These are phyloP conservation scores for Helminthosporium solani DNA, from an alignment of 2,329 filamentous ascomycete species.

Conservation along the genomic window DNA sequence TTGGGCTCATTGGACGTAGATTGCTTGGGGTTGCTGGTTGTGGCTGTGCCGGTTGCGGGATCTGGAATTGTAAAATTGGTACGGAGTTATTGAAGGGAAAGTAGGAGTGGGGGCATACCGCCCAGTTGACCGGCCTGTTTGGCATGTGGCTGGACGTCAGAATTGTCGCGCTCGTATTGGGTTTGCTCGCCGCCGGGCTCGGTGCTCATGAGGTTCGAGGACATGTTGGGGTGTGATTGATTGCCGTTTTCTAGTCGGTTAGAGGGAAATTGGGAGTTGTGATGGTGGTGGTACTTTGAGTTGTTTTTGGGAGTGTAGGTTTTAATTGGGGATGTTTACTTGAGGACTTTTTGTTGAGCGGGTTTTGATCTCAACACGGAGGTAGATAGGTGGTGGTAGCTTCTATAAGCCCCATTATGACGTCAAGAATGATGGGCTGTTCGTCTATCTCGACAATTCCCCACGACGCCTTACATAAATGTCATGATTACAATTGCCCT, in stretches of 20 bases:
- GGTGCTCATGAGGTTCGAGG: constrained; percentile 59
- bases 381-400: constrained; percentile 1
- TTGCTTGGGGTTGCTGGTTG: constrained; percentile 17
- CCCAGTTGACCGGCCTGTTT: constrained; percentile 61
- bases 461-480: constrained; percentile 19
- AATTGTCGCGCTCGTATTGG: constrained; percentile 61
- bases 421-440: constrained; percentile 5
- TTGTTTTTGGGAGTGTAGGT: neutral
- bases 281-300: too few species aligned
- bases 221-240: constrained; percentile 42
- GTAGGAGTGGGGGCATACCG: constrained; percentile 38
- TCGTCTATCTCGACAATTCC: constrained; percentile 15
- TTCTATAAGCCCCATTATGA: constrained; percentile 3
- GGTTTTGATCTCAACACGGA: constrained; percentile 1
- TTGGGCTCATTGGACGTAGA: constrained; percentile 43
- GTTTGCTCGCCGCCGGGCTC: constrained; percentile 61
- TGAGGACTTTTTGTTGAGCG: neutral
- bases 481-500: too few species aligned
- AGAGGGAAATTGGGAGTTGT: neutral
- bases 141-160: constrained; percentile 50
- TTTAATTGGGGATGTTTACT: neutral
- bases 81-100: neutral
- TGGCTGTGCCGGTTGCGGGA: constrained; percentile 15
- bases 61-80: constrained; percentile 3
- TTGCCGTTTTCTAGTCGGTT: neutral